Conservation (phyloP, 495 filamentous ascomycete genomes). For the Penicillium parvum region DNA sequence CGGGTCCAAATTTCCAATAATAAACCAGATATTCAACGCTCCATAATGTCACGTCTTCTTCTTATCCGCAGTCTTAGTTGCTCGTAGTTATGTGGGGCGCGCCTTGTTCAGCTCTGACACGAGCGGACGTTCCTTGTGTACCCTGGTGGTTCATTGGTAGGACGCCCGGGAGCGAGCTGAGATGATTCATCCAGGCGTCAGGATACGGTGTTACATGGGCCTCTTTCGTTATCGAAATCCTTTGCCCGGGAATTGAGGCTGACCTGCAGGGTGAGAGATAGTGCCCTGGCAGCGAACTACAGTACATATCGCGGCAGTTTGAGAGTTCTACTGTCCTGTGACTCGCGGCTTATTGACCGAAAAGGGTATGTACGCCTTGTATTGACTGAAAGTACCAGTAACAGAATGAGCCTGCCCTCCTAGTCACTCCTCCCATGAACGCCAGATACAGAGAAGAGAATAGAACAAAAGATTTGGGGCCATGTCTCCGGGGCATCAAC, state of each 20-base stretch:
- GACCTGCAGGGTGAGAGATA: conserved; percentile 11
- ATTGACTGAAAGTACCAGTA: conserved; percentile 30
- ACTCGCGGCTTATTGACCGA: conserved; percentile 1
- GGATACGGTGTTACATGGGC: background rate
- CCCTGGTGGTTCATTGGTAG: background rate
- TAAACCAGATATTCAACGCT: conserved; percentile 7
- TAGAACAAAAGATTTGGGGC: conserved; percentile 6
- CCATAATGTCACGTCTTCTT: background rate
- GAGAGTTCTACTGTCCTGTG: background rate
- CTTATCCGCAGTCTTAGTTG: background rate
- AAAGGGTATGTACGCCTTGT: conserved; percentile 35
- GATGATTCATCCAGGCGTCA: background rate
- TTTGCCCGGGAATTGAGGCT: conserved; percentile 4
- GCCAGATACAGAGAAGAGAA: conserved; percentile 34
- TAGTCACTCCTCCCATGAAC: conserved; percentile 36
- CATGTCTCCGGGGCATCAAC: conserved; percentile 8
- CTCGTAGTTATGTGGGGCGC: too few species aligned
- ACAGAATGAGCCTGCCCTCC: conserved; percentile 31
- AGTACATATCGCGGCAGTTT: background rate
- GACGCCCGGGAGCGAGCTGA: background rate
- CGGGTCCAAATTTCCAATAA: conserved; percentile 14
- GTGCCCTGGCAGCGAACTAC: background rate
- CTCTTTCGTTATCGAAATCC: too few species aligned
- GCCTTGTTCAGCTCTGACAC: conserved; percentile 18
- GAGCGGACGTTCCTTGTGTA: background rate